Percentiles rank a stretch among this genome's conserved stretches.
phyloP scores from a whole-genome alignment of 352 stramenopile species.

The Phytophthora chlamydospora region DNA sequence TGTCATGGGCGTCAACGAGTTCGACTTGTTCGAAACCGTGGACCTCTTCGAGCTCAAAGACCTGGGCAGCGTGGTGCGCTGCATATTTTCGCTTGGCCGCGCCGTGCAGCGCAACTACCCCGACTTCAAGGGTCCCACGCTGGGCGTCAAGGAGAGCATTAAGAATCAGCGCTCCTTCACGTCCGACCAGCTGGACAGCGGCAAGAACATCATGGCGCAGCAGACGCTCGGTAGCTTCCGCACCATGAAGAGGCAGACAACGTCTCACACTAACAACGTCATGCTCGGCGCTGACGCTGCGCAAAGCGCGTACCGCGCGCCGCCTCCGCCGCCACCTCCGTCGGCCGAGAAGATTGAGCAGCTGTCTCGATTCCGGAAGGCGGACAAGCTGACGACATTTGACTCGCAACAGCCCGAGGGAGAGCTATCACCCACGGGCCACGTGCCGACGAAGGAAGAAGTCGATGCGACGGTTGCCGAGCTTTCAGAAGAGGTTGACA shows the following conservation, averaged over 20 bases:
- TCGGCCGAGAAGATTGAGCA: constrained; percentile 77
- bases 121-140: constrained; percentile 71
- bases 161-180: constrained; percentile 83
- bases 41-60: constrained; percentile 92
- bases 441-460: constrained; percentile 38
- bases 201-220: constrained; percentile 61
- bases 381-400: constrained; percentile 35
- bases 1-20: constrained; percentile 88
- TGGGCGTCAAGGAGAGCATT: constrained; percentile 82
- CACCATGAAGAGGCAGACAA: constrained; percentile 68
- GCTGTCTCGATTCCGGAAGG: constrained; percentile 61
- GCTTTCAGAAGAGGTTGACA: constrained; percentile 51
- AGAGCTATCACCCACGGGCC: constrained; percentile 29
- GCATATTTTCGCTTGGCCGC: constrained; percentile 75
- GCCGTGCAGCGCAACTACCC: constrained; percentile 79
- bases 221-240: constrained; percentile 76
- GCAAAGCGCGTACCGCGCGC: constrained; percentile 56
- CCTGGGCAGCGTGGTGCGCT: constrained; percentile 80
- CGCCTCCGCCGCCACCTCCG: constrained; percentile 68
- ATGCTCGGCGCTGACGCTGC: constrained; percentile 79
- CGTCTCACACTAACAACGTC: constrained; percentile 63
- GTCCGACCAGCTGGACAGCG: constrained; percentile 66
- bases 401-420: constrained; percentile 31
- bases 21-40: constrained; percentile 91
- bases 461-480: constrained; percentile 50